Percentiles rank a stretch among this genome's conserved stretches.
Evolutionary conservation across 2,329 filamentous ascomycete genomes (phyloP).

Genomic region (Pseudogymnoascus sp.): DNA sequence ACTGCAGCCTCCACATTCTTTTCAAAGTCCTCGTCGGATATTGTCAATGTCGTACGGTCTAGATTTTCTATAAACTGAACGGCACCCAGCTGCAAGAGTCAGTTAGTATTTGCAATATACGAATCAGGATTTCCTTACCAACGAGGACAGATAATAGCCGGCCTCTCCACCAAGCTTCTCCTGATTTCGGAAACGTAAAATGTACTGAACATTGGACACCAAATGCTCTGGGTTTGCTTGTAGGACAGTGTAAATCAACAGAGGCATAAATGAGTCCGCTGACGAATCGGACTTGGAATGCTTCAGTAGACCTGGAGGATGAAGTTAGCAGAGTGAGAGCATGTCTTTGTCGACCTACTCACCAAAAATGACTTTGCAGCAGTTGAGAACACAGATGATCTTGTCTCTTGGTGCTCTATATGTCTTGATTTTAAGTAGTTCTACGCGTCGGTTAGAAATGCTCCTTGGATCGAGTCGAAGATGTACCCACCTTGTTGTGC

Average conservation of each 20-base stretch:
- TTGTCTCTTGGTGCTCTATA: conserved; percentile 97
- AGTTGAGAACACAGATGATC: conserved; percentile 96
- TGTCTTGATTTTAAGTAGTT: conserved; percentile 90
- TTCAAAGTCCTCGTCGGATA: conserved; percentile 92
- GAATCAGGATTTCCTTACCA: conserved; percentile 47
- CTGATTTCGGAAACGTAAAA: conserved; percentile 91
- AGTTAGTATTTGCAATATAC: conserved; percentile 7
- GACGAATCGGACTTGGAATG: conserved; percentile 91
- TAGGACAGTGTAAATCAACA: conserved; percentile 91
- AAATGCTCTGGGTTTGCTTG: conserved; percentile 92
- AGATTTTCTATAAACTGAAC: conserved; percentile 96
- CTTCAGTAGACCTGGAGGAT: conserved; percentile 62
- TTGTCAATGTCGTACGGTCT: conserved; percentile 86
- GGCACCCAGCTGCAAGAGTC: conserved; percentile 63
- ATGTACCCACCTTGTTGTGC: conserved; percentile 67
- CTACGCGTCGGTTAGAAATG: conserved; percentile 38
- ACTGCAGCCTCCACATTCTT: conserved; percentile 93
- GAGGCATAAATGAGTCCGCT: conserved; percentile 89
- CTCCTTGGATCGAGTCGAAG: neutral
- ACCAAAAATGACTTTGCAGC: conserved; percentile 99
- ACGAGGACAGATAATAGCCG: conserved; percentile 92
- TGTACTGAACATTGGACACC: conserved; percentile 97
- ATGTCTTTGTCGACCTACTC: conserved; percentile 23
- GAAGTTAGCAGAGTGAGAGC: conserved; percentile 15
- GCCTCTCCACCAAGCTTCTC: conserved; percentile 97